A percentile compares a stretch with the other conserved stretches of the same genome.
phyloP scores from a whole-genome alignment of 495 filamentous ascomycete genomes.

The Xanthoparmelia taractica region DNA sequence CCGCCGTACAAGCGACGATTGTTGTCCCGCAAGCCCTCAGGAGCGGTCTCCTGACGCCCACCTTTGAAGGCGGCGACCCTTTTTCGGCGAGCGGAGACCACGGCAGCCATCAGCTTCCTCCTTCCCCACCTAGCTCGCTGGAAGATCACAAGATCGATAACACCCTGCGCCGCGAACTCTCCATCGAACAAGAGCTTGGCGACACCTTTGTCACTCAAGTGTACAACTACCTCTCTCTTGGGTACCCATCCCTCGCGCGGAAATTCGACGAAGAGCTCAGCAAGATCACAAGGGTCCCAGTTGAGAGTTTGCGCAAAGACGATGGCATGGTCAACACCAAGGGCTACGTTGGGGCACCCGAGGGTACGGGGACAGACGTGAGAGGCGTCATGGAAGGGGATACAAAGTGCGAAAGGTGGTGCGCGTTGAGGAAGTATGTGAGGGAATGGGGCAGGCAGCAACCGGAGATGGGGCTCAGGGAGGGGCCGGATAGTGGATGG shows the following conservation, averaged over 20 bases:
- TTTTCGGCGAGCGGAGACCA: constrained; percentile 3
- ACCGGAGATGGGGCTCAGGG: constrained; percentile 25
- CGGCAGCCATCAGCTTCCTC: constrained; percentile 11
- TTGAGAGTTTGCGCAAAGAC: constrained; percentile 61
- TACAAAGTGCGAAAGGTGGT: constrained; percentile 60
- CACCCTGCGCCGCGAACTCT: constrained; percentile 43
- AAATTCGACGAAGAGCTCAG: constrained; percentile 75
- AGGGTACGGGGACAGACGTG: constrained; percentile 34
- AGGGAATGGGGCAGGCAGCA: constrained; percentile 78
- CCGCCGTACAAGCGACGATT: constrained; percentile 12
- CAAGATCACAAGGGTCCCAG: constrained; percentile 60
- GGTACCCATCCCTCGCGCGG: constrained; percentile 76
- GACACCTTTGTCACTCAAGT: constrained; percentile 89
- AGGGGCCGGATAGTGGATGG: constrained; percentile 19
- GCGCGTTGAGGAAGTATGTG: constrained; percentile 72
- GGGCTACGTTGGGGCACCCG: constrained; percentile 59
- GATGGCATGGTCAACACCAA: constrained; percentile 49
- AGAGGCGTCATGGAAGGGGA: constrained; percentile 33
- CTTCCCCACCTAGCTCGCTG: constrained; percentile 16
- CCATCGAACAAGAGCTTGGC: constrained; percentile 59
- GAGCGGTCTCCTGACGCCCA: constrained; percentile 26
- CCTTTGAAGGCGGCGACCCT: constrained; percentile 21
- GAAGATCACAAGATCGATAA: constrained; percentile 32
- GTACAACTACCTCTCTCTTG: constrained; percentile 89
- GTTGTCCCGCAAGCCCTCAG: constrained; percentile 16